phyloP scores from a whole-genome alignment of 306 rosid genomes.

The Lablab purpureus region DNA sequence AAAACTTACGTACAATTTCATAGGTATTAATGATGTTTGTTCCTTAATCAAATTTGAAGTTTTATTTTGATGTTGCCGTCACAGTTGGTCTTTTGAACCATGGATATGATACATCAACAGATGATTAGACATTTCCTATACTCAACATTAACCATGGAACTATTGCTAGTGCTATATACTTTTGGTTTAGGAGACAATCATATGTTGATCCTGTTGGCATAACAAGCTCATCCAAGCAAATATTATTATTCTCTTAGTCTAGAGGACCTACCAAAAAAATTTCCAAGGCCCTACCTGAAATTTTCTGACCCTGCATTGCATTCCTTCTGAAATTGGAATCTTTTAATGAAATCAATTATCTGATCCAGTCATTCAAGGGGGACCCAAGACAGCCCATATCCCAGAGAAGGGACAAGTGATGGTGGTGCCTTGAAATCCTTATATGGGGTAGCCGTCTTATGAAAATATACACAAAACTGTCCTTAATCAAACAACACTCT shows the following conservation, averaged over 20 bases:
- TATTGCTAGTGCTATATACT: background rate
- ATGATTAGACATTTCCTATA: background rate
- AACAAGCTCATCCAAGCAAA: conserved; percentile 20
- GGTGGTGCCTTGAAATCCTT: conserved; percentile 36
- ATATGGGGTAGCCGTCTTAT: conserved; percentile 31
- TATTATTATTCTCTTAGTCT: background rate
- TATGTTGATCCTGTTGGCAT: background rate
- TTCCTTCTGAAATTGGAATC: conserved; percentile 1
- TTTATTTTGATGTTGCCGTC: too few species aligned
- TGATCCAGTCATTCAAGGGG: background rate
- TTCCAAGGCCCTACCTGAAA: background rate
- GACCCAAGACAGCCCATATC: conserved; percentile 20
- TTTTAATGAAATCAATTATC: background rate
- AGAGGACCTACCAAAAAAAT: background rate
- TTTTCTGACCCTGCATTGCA: conserved; percentile 3
- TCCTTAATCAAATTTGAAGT: too few species aligned
- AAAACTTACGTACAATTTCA: too few species aligned
- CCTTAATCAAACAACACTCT: conserved; percentile 9
- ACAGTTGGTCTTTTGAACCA: too few species aligned
- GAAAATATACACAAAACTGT: conserved; percentile 24
- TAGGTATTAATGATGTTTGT: too few species aligned
- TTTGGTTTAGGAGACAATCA: background rate
- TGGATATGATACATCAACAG: too few species aligned
- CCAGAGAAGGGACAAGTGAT: conserved; percentile 10
- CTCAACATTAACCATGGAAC: background rate